Evolutionary conservation across 2,329 filamentous ascomycete species (phyloP), one percentile per base, ranked within the genome.

Genomic region (Camillea tinctor): DNA sequence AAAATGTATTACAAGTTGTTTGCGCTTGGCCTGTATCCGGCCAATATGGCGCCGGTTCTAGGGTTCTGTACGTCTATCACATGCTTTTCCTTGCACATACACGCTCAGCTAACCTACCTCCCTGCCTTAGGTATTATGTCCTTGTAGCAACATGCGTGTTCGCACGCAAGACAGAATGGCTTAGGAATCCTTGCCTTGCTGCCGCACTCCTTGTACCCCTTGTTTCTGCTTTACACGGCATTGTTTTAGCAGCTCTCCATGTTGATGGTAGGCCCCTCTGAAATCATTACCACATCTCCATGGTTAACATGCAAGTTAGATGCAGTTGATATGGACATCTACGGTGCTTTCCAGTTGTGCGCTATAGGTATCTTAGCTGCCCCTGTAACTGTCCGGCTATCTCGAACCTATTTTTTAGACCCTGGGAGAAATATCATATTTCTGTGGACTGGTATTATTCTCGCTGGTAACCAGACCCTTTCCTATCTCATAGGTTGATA

Each of bases 251-350:
- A 0, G 78, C 79, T 2, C 65, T 86, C 11, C 87, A 90, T 68
- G 76, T 80, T n/a, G 75, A 84, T 59, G 78, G 87, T 87, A 66
- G 74, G 83, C 36, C 6, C 6, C 36, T 49, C 7, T 30, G 26
- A 4, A 7, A 30, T 9, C 6, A 30, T 30, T 2, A 2, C 2
- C 26, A 30, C 13, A 11, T 11, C 26, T 30, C 13, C 2, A 30
- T 30, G 26, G 6, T 11, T 30, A 30, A 30, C 2, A 30, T 64
- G 13, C 62, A 24, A 22, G 11, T 22, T 59, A 88, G 86, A 76
- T 55, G 87, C 84, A 15, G 81, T 89, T 15, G 87, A 90, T 66
- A 84, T 90, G 81, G 88, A 90, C 65, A 77, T 90, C 3, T 90
- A 83, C 59, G 88, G 88, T 1, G 86, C 86, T 8, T 88, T 90